Conservation (phyloP, 163 green algal species). For the Scenedesmus sp. region DNA sequence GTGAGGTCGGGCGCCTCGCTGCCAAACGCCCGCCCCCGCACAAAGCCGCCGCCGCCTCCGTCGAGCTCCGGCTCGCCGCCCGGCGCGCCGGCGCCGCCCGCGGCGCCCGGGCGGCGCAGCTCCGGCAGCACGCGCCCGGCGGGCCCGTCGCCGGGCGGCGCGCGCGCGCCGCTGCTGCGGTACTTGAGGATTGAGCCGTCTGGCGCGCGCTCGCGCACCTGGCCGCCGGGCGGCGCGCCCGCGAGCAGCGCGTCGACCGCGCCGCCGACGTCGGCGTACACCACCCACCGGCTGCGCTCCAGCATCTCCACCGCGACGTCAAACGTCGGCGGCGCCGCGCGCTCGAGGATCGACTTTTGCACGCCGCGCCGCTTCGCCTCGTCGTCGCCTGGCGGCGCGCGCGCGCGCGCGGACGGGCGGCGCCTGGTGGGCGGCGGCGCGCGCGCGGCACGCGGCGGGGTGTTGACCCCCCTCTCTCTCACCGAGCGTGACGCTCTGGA, state of each 20-base stretch:
- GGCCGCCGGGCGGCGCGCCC: conserved; percentile 38
- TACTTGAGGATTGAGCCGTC: conserved; percentile 62
- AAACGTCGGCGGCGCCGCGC: conserved; percentile 86
- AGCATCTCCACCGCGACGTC: conserved; percentile 82
- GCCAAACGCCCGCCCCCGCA: conserved; percentile 4
- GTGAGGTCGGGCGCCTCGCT: too few species aligned
- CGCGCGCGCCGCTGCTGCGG: conserved; percentile 45
- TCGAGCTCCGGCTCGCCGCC: too few species aligned
- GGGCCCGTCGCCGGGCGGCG: not conserved
- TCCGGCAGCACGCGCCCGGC: conserved; percentile 9
- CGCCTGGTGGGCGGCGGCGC: not conserved
- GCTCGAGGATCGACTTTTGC: conserved; percentile 95
- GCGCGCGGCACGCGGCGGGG: too few species aligned
- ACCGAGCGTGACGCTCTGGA: conserved; percentile 89
- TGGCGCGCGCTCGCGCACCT: conserved; percentile 50
- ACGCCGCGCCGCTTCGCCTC: conserved; percentile 82
- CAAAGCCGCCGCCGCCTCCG: conserved; percentile 13
- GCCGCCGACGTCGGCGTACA: conserved; percentile 63
- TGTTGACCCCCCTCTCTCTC: too few species aligned
- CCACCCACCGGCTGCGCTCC: conserved; percentile 58
- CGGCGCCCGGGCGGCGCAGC: not conserved
- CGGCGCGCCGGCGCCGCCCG: conserved; percentile 13
- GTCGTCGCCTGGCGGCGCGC: conserved; percentile 73
- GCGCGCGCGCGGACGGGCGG: not conserved
- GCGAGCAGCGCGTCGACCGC: conserved; percentile 75